Conservation (phyloP, 305 asterid genomes). For the Fraxinus baroniana region DNA sequence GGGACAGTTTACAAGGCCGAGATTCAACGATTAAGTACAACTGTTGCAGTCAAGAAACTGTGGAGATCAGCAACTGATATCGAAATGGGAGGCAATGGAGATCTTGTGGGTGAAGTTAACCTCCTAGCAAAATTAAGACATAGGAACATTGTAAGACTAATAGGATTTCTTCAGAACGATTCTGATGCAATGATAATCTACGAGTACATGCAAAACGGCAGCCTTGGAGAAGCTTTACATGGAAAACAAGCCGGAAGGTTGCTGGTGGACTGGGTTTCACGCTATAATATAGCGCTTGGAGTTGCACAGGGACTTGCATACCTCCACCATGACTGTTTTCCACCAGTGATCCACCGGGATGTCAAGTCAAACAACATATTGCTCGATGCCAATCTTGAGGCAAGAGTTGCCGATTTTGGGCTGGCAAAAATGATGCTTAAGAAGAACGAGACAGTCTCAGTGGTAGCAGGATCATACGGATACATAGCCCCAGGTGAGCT, state of each 20-base stretch:
- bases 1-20: constrained; percentile 81
- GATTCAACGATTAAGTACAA: constrained; percentile 47
- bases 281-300: constrained; percentile 76
- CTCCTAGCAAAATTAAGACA: constrained; percentile 72
- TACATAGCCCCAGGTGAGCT: constrained; percentile 90
- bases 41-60: constrained; percentile 79
- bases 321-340: constrained; percentile 84
- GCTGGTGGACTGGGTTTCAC: constrained; percentile 84
- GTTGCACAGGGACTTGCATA: constrained; percentile 87
- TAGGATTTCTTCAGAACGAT: constrained; percentile 81
- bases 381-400: constrained; percentile 76
- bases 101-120: constrained; percentile 80
- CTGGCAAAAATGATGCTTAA: constrained; percentile 68
- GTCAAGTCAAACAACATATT: constrained; percentile 80
- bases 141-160: constrained; percentile 71
- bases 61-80: constrained; percentile 62
- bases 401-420: constrained; percentile 85
- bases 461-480: constrained; percentile 94
- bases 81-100: constrained; percentile 58
- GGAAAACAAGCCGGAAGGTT: constrained; percentile 50
- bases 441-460: constrained; percentile 75
- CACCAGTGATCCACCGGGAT: constrained; percentile 79
- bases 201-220: constrained; percentile 79
- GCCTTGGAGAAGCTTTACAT: constrained; percentile 83
- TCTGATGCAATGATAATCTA: constrained; percentile 67